Base-by-base conservation (phyloP, 2,329 filamentous ascomycete species). In the Lachnellula willkommii region DNA sequence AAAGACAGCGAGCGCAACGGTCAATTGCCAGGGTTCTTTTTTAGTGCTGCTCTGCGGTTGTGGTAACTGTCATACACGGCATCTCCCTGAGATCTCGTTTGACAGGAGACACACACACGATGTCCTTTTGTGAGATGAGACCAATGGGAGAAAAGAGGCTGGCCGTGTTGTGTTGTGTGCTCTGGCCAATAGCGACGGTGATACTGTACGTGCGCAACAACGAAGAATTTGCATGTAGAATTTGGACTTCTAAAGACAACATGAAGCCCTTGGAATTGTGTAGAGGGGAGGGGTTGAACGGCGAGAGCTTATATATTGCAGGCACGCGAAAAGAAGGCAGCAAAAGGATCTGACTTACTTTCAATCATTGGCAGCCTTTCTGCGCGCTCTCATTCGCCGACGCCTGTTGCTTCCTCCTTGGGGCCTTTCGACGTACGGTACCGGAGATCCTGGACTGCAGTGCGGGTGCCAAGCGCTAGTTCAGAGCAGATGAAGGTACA, bases 331-430 rank as follows among this genome's bases (percentile, higher is more conserved):
- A 50, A 49, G 45, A 50, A 52, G 32, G 32, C 22, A 40, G 28
- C 28, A 28, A 37, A 48, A 52, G 37, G 11, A 43, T 47, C 49
- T 52, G 55, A 50, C 65, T 64, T 60, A 66, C 65, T 64, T 60
- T 66, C 63, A 56, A 56, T 66, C 65, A 66, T 66, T 65, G 61
- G 63, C 62, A 60, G 51, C 48, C 48, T 47, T 47, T 48, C 17
- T 45, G 50, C 54, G 55, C 52, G 48, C 37, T 46, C 53, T 54
- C 53, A 59, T 54, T 50, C 49, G 54, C 40, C 35, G 47, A 52
- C 42, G 11, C 14, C 24, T 28, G 37, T n/a, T 32, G 28, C 26
- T 47, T 26, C 26, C 46, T n/a, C 26, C 50, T 40, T 50, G 28
- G 50, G 42, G 5, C 50, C 47, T 15, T 32, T 32, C 22, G 15